A percentile compares a stretch with the other conserved stretches of the same genome.
These are phyloP conservation scores for Penicillium ochrochloron DNA, from an alignment of 495 filamentous ascomycete genomes.

Conservation along the genomic window DNA sequence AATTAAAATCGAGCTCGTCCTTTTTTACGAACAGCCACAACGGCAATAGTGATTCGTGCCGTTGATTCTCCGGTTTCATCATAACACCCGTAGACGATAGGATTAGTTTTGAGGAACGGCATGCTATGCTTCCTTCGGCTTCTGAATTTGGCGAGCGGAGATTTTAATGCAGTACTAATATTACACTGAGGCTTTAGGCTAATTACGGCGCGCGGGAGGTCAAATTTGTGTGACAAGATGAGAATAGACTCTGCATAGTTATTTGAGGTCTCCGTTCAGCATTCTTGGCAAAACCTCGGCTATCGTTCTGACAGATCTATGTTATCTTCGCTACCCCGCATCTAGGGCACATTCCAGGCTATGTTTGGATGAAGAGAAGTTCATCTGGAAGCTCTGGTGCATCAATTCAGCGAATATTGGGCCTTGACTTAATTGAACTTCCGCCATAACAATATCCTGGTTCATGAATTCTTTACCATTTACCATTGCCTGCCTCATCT, in stretches of 20 bases:
- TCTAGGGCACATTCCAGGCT: background rate
- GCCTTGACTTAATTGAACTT: background rate
- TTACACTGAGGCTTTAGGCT: slow-evolving; percentile 4
- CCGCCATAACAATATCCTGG: background rate
- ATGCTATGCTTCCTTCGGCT: background rate
- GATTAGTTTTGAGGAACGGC: slow-evolving; percentile 2
- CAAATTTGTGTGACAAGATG: background rate
- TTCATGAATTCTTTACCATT: background rate
- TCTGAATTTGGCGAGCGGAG: background rate
- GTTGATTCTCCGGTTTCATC: slow-evolving; percentile 2
- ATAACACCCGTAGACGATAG: slow-evolving; percentile 1
- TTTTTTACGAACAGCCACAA: background rate
- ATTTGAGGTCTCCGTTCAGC: background rate
- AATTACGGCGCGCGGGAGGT: background rate
- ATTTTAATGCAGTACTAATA: slow-evolving; percentile 1
- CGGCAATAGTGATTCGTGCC: background rate
- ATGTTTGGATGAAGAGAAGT: background rate
- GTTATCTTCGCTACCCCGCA: slow-evolving; percentile 1
- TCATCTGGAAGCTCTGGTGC: background rate
- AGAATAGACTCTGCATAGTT: background rate
- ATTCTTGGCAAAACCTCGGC: background rate
- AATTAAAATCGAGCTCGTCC: slow-evolving; percentile 1
- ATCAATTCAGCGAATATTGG: background rate
- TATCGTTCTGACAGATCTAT: background rate
- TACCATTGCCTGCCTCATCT: background rate